Evolutionary conservation across 2,329 filamentous ascomycete species (phyloP).

Genomic region (Penicillium sclerotigenum): DNA sequence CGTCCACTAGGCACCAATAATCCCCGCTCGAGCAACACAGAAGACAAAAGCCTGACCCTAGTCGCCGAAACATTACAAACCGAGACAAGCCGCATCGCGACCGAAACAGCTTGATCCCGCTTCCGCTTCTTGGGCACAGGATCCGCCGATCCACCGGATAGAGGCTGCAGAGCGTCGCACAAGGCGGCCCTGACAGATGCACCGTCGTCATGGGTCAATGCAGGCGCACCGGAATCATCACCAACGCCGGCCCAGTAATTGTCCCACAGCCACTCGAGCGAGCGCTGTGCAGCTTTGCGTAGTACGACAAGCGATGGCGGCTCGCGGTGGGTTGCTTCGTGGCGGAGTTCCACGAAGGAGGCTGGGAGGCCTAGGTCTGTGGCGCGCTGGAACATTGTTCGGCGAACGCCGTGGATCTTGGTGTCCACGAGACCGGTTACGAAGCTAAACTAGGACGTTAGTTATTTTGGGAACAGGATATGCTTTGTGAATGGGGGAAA

Average conservation of each 20-base stretch:
- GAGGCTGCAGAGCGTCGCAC: slow-evolving; percentile 17
- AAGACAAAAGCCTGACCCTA: slow-evolving; percentile 22
- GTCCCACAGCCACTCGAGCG: slow-evolving; percentile 80
- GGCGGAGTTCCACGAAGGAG: slow-evolving; percentile 82
- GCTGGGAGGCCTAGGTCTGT: slow-evolving; percentile 48
- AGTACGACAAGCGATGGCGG: slow-evolving; percentile 73
- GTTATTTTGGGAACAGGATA: slow-evolving; percentile 1
- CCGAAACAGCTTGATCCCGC: slow-evolving; percentile 21
- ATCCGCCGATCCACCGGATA: slow-evolving; percentile 12
- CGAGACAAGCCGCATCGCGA: slow-evolving; percentile 27
- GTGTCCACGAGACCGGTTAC: slow-evolving; percentile 47
- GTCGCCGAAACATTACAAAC: slow-evolving; percentile 25
- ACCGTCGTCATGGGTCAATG: slow-evolving; percentile 9
- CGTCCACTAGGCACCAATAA: slow-evolving; percentile 27
- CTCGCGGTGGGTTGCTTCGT: slow-evolving; percentile 87
- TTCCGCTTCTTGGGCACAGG: slow-evolving; percentile 31
- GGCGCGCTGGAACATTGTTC: slow-evolving; percentile 47
- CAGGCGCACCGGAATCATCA: slow-evolving; percentile 25
- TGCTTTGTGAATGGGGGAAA: background rate
- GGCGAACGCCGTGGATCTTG: slow-evolving; percentile 40
- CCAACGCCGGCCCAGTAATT: slow-evolving; percentile 70
- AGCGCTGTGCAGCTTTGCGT: slow-evolving; percentile 65
- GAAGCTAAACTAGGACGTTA: slow-evolving; percentile 31
- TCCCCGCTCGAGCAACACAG: slow-evolving; percentile 27
- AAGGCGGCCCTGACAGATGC: slow-evolving; percentile 21